Conservation (phyloP, 345 rosid species). For the Hibiscus tridactylites region DNA sequence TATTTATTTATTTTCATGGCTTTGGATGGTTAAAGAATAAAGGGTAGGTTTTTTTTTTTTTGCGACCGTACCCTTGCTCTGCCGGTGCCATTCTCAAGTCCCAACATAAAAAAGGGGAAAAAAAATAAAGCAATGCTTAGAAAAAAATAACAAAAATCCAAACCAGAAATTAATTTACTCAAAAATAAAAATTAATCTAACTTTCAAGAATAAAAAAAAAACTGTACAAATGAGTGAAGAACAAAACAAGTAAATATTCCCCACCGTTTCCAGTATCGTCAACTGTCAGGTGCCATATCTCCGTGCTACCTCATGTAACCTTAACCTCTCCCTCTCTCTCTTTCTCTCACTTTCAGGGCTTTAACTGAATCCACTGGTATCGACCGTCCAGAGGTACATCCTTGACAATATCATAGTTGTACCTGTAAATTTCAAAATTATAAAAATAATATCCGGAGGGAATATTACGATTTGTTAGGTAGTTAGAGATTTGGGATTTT, state of each 20-base stretch:
- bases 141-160: no score
- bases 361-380: slow-evolving; percentile 53
- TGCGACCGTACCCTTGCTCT: no score
- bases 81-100: no score
- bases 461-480: slow-evolving; percentile 14
- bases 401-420: slow-evolving; percentile 48
- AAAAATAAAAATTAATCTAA: background rate
- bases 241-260: background rate
- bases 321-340: background rate
- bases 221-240: slow-evolving; percentile 8
- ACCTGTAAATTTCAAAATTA: background rate
- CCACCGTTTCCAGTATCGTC: background rate
- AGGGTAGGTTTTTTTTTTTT: no score
- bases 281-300: background rate
- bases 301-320: slow-evolving; percentile 13
- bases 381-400: slow-evolving; percentile 64
- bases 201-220: background rate
- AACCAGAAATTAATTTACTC: no score
- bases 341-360: background rate
- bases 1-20: no score
- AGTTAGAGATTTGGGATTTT: slow-evolving; percentile 15
- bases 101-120: no score
- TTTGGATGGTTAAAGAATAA: no score
- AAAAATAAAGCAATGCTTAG: no score
- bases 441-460: background rate